Evolutionary conservation across 2,329 filamentous ascomycete species (phyloP), one percentile per base, ranked within the genome.

Genomic region (Capronia epimyces): DNA sequence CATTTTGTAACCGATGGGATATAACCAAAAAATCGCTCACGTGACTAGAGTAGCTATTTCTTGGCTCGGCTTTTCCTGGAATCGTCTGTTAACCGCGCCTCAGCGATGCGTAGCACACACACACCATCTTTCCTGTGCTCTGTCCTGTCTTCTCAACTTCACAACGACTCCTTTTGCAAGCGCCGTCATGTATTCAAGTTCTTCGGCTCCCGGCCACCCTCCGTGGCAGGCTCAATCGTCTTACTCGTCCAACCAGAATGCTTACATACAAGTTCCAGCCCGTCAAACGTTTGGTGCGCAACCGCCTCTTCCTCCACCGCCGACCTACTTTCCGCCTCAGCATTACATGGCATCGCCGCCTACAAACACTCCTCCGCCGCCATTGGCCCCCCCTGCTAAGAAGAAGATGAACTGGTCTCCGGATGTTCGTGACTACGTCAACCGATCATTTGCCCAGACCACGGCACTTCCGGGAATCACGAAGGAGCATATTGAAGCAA

Each of bases 341-440:
- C 60, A 53, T 65, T 51, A 58, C 63, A 43, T 55, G 60, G 51
- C 63, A 67, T 60, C 63, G 7, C 60, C 44, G 50, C 56, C 36
- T 53, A 63, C 42, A 51, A 57, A 44, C 32, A 49, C 22, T 58
- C 46, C 64, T 57, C 60, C 62, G 59, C 59, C 65, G 58, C 59
- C 62, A 54, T 56, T 64, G 39, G 60, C 66, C 71, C 57, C 67
- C 72, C 43, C 67, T 66, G 48, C 70, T 56, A 75, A 77, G 67
- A 71, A 71, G 76, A 65, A 87, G 85, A 72, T 83, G 62, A 81
- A 86, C 61, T 97, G 89, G 84, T 84, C 89, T 25, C 74, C 80
- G 37, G 80, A 84, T n/a, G 88, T 97, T 53, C 86, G 89, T 62
- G 76, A 79, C 59, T 97, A 96, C 71, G 91, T 97, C 25, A 85